Conservation (phyloP, 2,329 filamentous ascomycete species). For the Aspergillus fischeri region DNA sequence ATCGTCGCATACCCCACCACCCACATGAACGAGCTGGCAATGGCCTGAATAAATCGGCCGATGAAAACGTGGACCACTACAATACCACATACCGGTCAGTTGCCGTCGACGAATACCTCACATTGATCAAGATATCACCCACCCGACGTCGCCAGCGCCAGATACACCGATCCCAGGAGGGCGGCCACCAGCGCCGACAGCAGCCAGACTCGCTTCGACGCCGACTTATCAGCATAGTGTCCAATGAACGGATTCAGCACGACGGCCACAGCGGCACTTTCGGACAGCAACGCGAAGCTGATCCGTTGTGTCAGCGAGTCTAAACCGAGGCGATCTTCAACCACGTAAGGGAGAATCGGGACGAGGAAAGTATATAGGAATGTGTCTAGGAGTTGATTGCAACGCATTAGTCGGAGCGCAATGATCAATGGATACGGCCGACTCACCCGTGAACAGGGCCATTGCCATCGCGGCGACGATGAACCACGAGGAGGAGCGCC, state of each 20-base stretch:
- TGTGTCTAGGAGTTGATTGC: constrained; percentile 14
- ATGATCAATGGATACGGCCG: not conserved
- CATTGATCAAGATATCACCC: constrained; percentile 1
- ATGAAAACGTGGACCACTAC: constrained; percentile 20
- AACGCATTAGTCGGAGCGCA: not conserved
- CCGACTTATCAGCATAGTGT: constrained; percentile 17
- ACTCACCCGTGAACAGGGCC: constrained; percentile 20
- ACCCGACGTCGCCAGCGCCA: constrained; percentile 22
- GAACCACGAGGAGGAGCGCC: constrained; percentile 20
- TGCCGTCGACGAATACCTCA: not conserved
- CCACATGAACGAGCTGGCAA: constrained; percentile 25
- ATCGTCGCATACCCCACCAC: constrained; percentile 27
- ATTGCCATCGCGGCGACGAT: constrained; percentile 22
- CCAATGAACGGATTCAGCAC: constrained; percentile 21
- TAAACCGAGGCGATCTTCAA: constrained; percentile 24
- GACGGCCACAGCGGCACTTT: constrained; percentile 21
- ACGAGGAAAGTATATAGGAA: constrained; percentile 30
- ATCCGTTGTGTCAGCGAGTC: constrained; percentile 22
- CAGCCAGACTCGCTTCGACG: constrained; percentile 18
- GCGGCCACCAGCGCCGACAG: constrained; percentile 17
- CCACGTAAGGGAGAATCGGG: constrained; percentile 26
- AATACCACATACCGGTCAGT: not conserved
- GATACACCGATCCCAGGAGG: constrained; percentile 17
- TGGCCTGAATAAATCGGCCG: constrained; percentile 25
- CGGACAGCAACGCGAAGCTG: constrained; percentile 22